Percentiles rank a stretch among this genome's conserved stretches.
Evolutionary conservation across 176 grass and related monocot genomes (phyloP).

Genomic region (Dactylis glomerata): DNA sequence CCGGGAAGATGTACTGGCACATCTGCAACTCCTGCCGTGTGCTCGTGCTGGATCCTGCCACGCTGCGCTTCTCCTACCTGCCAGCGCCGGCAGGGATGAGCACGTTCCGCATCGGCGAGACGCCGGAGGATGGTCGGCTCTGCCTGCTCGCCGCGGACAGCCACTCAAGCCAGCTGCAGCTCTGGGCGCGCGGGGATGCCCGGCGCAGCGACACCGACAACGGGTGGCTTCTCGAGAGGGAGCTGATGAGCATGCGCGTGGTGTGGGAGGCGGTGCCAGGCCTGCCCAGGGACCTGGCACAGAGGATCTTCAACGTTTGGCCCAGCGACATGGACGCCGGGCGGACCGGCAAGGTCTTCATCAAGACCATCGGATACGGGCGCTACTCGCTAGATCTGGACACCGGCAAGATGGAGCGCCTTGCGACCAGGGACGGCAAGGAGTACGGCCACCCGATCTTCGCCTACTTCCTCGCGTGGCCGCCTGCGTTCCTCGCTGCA

Average conservation of each 20-base stretch:
- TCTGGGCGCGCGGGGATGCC: background rate
- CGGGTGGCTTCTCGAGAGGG: slow-evolving; percentile 24
- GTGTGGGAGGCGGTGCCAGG: background rate
- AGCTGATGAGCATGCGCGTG: background rate
- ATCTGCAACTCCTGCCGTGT: too few relatives aligned
- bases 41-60: too few relatives aligned
- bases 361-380: background rate
- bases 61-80: too few relatives aligned
- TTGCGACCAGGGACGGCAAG: background rate
- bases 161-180: background rate
- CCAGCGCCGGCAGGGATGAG: background rate
- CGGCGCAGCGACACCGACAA: background rate
- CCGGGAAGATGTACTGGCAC: background rate
- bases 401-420: background rate
- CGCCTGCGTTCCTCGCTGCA: background rate
- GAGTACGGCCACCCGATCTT: background rate
- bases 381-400: background rate
- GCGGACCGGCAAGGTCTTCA: background rate
- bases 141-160: background rate
- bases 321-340: slow-evolving; percentile 20
- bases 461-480: background rate
- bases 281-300: background rate
- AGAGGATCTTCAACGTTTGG: background rate
- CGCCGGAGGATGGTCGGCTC: background rate
- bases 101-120: background rate